Evolutionary conservation across 768 basidiomycete genomes (phyloP), one percentile per base, ranked within the genome.

Genomic region (Psilocybe subaeruginosa): DNA sequence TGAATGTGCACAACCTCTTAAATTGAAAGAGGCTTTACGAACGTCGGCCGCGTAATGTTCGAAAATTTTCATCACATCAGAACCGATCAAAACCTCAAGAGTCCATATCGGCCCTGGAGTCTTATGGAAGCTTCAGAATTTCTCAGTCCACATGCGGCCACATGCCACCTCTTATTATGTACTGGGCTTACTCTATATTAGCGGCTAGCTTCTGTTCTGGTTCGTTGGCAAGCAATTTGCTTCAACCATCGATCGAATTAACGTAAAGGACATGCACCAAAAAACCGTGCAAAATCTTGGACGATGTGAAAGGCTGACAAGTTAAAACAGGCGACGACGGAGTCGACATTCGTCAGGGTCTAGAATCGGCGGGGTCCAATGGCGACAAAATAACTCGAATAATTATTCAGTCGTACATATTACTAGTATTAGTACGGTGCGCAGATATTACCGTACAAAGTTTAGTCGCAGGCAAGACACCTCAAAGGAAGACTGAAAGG

Each of bases 31-130:
- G 16, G 4, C 14, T 43, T 43, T 43, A 43, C 41, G 41, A 53
- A 33, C 51, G 51, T 53, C 46, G 41, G 52, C 53, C 52, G 59
- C 59, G 31, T 47, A 55, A 54, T n/a, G 46, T 19, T 60, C 45
- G 37, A 57, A 60, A 56, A 33, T 63, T 41, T 58, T 37, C 27
- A 52, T 37, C n/a, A 31, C 60, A 59, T 64, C 64, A 68, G 55
- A 59, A 47, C 58, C 63, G 60, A 66, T 69, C 66, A 64, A 58
- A 63, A 46, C 48, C 17, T 47, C 50, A 45, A 50, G 37, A 33
- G 35, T 53, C 48, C 49, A 27, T 48, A 50, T 65, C 66, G 56
- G 61, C 61, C 63, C 64, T 64, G 49, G 49, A 50, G 49, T 19
- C 27, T 27, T 30, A 50, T 50, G n/a, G 51, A 53, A 53, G 51